A percentile compares a stretch with the other conserved stretches of the same genome.
phyloP scores from a whole-genome alignment of 225 moss, liverwort and hornwort species.

The Physcomitrellopsis africana region DNA sequence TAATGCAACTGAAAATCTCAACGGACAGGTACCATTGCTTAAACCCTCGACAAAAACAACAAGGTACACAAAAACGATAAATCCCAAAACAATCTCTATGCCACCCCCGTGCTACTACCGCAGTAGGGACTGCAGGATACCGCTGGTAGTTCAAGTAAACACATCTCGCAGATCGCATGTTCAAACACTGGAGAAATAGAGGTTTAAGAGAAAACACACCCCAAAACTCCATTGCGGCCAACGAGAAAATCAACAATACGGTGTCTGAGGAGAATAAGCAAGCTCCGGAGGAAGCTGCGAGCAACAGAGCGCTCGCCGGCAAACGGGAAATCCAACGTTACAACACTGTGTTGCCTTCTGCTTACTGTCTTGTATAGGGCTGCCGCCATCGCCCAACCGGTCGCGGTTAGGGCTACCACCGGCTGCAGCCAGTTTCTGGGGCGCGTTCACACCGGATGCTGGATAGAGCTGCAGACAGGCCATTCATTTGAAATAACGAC shows the following conservation, averaged over 20 bases:
- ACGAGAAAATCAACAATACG: background rate
- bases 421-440: background rate
- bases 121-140: background rate
- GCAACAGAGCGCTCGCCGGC: constrained; percentile 16
- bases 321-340: background rate
- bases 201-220: constrained; percentile 40
- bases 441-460: background rate
- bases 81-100: background rate
- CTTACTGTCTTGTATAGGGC: constrained; percentile 37
- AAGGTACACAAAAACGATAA: background rate
- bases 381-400: constrained; percentile 48
- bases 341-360: accelerated
- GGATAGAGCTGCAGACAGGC: background rate
- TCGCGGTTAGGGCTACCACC: constrained; percentile 35
- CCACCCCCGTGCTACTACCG: background rate
- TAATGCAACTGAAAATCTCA: too few relatives aligned
- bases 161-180: background rate
- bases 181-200: background rate
- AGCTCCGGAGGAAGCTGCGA: background rate
- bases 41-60: constrained; percentile 29
- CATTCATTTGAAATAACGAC: too few relatives aligned
- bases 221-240: constrained; percentile 58
- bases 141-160: background rate
- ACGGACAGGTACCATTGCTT: background rate
- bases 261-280: background rate